Evolutionary conservation across 768 basidiomycete genomes (phyloP).

Genomic region (Leccinellum albellum): DNA sequence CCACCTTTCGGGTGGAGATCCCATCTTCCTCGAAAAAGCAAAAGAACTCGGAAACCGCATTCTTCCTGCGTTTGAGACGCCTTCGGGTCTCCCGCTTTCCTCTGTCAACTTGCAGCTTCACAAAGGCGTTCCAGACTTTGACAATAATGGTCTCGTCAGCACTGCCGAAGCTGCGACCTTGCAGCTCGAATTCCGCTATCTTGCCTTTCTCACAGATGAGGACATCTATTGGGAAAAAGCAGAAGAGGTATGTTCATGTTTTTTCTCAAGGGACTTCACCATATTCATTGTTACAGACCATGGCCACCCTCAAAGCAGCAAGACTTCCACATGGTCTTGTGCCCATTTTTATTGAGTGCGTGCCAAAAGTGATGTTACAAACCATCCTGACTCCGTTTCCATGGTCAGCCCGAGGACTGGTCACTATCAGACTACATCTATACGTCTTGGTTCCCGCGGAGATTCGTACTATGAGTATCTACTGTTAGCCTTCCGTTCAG

Average conservation of each 20-base stretch:
- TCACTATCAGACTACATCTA: slow-evolving; percentile 59
- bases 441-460: slow-evolving; percentile 87
- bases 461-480: slow-evolving; percentile 95
- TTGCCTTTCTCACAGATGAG: slow-evolving; percentile 75
- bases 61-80: slow-evolving; percentile 76
- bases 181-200: slow-evolving; percentile 87
- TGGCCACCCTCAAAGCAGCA: slow-evolving; percentile 64
- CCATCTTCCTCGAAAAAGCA: slow-evolving; percentile 71
- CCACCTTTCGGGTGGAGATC: slow-evolving; percentile 66
- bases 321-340: slow-evolving; percentile 69
- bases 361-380: slow-evolving; percentile 7
- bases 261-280: neutral
- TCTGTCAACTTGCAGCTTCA: slow-evolving; percentile 66
- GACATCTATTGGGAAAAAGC: slow-evolving; percentile 77
- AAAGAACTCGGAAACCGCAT: slow-evolving; percentile 84
- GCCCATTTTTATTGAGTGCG: slow-evolving; percentile 81
- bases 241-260: slow-evolving; percentile 50
- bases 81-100: slow-evolving; percentile 77
- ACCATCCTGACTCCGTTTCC: slow-evolving; percentile 9
- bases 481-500: slow-evolving; percentile 44
- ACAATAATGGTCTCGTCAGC: slow-evolving; percentile 61
- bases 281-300: slow-evolving; percentile 41
- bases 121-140: slow-evolving; percentile 55
- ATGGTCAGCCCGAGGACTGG: slow-evolving; percentile 45
- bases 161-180: slow-evolving; percentile 87